These are phyloP conservation scores for Apiospora rasikravindrae DNA, from an alignment of 2,329 filamentous ascomycete species.

Conservation along the genomic window DNA sequence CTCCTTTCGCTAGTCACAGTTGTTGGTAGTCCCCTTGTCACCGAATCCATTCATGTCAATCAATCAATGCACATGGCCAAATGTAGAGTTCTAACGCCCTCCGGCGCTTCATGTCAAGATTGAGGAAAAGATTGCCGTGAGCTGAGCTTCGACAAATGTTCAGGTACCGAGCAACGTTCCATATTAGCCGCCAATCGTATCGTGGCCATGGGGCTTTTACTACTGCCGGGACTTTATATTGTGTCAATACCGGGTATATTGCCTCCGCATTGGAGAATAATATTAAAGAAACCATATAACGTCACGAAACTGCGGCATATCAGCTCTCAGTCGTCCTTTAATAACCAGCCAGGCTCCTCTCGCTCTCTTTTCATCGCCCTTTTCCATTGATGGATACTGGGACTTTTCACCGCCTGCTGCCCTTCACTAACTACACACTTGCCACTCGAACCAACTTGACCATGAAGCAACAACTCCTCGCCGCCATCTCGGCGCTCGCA, in stretches of 20 bases:
- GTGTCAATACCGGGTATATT: constrained; percentile 9
- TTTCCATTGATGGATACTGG: not conserved
- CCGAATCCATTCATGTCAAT: not conserved
- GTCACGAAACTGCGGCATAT: constrained; percentile 4
- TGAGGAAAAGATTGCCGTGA: not conserved
- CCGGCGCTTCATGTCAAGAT: not conserved
- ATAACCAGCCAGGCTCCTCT: not conserved
- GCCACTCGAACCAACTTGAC: not conserved
- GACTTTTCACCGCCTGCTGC: not conserved
- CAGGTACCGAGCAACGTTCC: not conserved
- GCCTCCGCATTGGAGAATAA: not conserved
- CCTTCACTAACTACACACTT: not conserved
- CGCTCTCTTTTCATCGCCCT: not conserved
- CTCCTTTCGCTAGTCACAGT: constrained; percentile 47
- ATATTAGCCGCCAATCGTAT: constrained; percentile 8
- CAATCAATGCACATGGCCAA: not conserved
- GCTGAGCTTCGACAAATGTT: not conserved
- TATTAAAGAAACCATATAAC: not conserved
- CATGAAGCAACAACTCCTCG: not conserved
- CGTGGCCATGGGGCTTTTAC: not conserved
- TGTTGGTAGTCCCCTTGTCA: constrained; percentile 46
- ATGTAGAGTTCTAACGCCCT: not conserved
- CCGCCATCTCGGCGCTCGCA: not conserved
- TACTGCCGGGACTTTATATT: not conserved
- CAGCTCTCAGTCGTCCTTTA: not conserved